Evolutionary conservation across 163 green algal species (phyloP).

Genomic region (Chlorella variabilis): DNA sequence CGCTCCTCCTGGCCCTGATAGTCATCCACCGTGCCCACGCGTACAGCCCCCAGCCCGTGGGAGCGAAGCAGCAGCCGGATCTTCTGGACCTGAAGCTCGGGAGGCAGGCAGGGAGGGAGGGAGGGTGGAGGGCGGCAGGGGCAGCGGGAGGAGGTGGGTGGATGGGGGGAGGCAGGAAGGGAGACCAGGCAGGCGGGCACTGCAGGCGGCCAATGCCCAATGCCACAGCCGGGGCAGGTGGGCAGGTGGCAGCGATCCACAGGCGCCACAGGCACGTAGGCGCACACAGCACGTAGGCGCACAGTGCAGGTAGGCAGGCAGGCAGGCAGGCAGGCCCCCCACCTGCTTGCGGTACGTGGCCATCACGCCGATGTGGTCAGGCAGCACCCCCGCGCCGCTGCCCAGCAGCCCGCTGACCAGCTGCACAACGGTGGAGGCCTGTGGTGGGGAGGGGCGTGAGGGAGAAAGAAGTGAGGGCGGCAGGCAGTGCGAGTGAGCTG

Average conservation of each 20-base stretch:
- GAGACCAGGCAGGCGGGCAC: too few species aligned
- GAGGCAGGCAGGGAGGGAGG: not conserved
- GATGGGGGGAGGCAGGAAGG: too few species aligned
- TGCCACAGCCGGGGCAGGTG: too few species aligned
- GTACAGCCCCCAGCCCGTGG: constrained; percentile 62
- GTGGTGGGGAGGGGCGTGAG: not conserved
- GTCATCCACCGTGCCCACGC: constrained; percentile 91
- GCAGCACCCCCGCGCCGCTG: not conserved
- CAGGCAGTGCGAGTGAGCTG: not conserved
- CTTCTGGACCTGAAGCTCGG: constrained; percentile 68
- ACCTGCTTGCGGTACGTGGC: constrained; percentile 81
- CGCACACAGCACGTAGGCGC: too few species aligned
- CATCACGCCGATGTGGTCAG: constrained; percentile 78
- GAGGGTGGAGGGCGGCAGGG: not conserved
- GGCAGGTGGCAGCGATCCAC: too few species aligned
- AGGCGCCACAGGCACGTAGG: too few species aligned
- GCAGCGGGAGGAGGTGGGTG: not conserved
- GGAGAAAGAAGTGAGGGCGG: too few species aligned
- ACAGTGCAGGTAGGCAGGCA: too few species aligned
- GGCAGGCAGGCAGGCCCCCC: too few species aligned
- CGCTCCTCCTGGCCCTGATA: constrained; percentile 86
- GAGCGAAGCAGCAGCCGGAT: constrained; percentile 76
- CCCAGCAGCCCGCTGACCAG: constrained; percentile 72
- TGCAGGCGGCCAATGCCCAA: too few species aligned
- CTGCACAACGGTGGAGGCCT: constrained; percentile 60